These are phyloP conservation scores for Laburnicola sp. DNA, from an alignment of 2,329 filamentous ascomycete genomes.

Conservation along the genomic window DNA sequence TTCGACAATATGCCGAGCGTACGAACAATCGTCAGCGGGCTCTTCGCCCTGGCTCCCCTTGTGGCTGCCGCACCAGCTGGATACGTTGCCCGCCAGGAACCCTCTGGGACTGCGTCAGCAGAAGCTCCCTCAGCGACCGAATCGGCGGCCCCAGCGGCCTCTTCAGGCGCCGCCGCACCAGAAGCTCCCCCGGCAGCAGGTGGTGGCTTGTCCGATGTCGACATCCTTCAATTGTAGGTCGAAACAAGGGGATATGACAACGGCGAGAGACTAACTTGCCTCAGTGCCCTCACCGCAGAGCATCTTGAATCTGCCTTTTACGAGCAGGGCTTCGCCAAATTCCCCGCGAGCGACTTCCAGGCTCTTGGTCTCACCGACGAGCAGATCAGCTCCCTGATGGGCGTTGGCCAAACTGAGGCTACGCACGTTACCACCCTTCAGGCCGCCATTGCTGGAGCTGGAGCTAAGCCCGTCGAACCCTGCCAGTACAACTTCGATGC, in stretches of 20 bases:
- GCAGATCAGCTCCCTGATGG: conserved; percentile 63
- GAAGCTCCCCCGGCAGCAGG: conserved; percentile 26
- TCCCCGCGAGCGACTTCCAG: conserved; percentile 66
- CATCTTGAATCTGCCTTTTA: conserved; percentile 76
- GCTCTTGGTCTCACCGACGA: conserved; percentile 61
- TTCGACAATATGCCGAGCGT: conserved; percentile 45
- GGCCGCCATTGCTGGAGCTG: conserved; percentile 62
- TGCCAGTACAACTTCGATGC: conserved; percentile 71
- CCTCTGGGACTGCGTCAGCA: conserved; percentile 8
- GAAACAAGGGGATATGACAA: conserved; percentile 13
- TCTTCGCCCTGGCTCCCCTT: conserved; percentile 42
- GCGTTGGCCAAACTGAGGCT: conserved; percentile 65
- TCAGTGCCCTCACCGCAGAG: conserved; percentile 72
- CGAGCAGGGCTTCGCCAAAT: conserved; percentile 68
- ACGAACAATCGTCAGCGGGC: conserved; percentile 39
- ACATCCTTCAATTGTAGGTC: conserved; percentile 59
- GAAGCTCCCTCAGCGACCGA: conserved; percentile 8
- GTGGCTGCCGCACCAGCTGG: conserved; percentile 36
- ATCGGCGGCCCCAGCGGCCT: conserved; percentile 23
- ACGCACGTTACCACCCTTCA: conserved; percentile 64
- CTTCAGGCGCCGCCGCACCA: conserved; percentile 15
- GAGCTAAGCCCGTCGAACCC: conserved; percentile 66
- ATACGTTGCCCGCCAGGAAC: conserved; percentile 30
- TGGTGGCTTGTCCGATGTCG: conserved; percentile 51
- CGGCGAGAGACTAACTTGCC: conserved; percentile 34